Evolutionary conservation across 1,284 basidiomycete genomes (phyloP).

Genomic region (Pascua guehoae): DNA sequence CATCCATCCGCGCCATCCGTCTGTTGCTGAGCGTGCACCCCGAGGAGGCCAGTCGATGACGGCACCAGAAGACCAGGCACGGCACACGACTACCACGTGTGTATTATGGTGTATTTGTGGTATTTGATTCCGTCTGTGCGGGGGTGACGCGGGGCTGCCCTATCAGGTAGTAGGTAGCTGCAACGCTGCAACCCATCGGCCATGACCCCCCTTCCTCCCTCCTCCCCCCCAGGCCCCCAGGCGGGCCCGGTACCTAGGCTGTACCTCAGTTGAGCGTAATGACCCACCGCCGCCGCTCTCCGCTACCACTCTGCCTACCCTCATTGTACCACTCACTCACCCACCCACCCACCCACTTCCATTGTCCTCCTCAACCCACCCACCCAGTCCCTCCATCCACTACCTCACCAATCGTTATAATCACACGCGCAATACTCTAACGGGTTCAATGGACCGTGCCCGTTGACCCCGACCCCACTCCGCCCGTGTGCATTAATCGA

Average conservation of each 20-base stretch:
- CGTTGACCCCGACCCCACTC: background rate
- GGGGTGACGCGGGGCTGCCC: too few species aligned
- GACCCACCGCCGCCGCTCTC: too few species aligned
- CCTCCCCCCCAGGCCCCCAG: too few species aligned
- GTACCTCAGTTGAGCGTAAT: too few species aligned
- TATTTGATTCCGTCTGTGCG: conserved; percentile 1
- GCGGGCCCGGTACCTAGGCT: too few species aligned
- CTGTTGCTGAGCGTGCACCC: background rate
- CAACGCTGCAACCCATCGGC: too few species aligned
- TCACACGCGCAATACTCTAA: background rate
- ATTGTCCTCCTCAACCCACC: background rate
- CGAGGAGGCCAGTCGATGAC: background rate
- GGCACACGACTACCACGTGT: conserved; percentile 1
- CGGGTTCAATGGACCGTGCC: background rate
- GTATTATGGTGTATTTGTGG: too few species aligned
- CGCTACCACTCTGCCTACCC: background rate
- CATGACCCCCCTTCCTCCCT: too few species aligned
- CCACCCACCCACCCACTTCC: background rate
- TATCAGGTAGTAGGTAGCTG: too few species aligned
- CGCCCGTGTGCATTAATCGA: background rate
- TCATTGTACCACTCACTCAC: background rate
- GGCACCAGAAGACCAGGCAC: background rate
- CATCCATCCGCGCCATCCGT: too few species aligned
- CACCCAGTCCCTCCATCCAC: background rate
- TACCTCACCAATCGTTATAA: background rate